Evolutionary conservation across 148 eudicot species (phyloP).

Genomic region (Diospyros kaki): DNA sequence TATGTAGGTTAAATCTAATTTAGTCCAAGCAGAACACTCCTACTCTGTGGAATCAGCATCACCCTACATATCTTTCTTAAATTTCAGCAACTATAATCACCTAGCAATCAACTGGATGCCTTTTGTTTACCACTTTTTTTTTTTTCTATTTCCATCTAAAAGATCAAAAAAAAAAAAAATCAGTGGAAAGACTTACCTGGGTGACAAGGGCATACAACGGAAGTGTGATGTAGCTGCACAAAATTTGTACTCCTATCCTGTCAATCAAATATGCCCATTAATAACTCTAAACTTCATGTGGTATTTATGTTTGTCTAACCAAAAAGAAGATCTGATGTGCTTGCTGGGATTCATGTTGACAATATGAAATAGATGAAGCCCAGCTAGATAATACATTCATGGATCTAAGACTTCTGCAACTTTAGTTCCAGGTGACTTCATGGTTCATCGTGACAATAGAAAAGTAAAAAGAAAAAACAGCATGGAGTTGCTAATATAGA

Average conservation of each 20-base stretch:
- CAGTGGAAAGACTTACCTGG: constrained; percentile 42
- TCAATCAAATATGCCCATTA: neutral
- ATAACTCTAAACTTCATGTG: neutral
- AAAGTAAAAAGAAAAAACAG: neutral
- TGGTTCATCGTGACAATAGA: too few relatives aligned
- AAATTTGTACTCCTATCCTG: constrained; percentile 60
- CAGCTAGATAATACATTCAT: too few relatives aligned
- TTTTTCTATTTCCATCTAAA: neutral
- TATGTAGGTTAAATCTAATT: neutral
- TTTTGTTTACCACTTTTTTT: neutral
- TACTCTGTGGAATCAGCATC: too few relatives aligned
- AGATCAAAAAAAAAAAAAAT: neutral
- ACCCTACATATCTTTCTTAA: too few relatives aligned
- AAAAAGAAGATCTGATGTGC: neutral
- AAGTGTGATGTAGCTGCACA: constrained; percentile 88
- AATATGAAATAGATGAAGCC: neutral
- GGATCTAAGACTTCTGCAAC: too few relatives aligned
- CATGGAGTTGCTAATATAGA: neutral
- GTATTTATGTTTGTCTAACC: too few relatives aligned
- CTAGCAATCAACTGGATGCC: neutral
- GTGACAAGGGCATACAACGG: constrained; percentile 90
- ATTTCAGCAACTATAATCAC: neutral
- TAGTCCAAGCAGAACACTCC: neutral
- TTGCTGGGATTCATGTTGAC: neutral
- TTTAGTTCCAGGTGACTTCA: too few relatives aligned